Evolutionary conservation across 164 flowering plant species (phyloP), one percentile per base, ranked within the genome.

Genomic region (Vitis amurensis): DNA sequence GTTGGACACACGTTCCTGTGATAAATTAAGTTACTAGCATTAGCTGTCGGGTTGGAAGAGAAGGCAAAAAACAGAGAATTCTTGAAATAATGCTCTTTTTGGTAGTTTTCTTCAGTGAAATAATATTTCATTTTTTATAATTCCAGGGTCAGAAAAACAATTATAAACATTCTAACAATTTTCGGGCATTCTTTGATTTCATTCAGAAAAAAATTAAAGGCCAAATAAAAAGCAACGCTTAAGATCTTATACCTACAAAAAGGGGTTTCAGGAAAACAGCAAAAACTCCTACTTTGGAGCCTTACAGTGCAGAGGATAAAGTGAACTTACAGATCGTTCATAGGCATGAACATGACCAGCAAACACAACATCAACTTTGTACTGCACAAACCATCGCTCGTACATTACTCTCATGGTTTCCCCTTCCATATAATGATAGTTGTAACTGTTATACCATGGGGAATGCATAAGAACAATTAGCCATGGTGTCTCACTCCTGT

Each of bases 331-430:
- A 11, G 93, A 77, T 76, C 93, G 60, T 60, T 87, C 91, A 59
- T 89, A 87, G 53, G 88, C 87, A 68, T 87, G 91, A 48, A 86
- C 90, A 71, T 88, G 90, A 53, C 90, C 92, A 49, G 92, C 80
- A 79, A 86, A 86, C 7, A 88, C 89, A 37, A 89, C 71, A 64
- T 89, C 93, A 58, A 87, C 93, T 61, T 87, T 89, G 87, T 83
- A 76, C 73, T 83, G 14, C 4, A 89, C 89, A 68, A 89, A 84
- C 91, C 87, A 89, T 44, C 79, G 73, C 61, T 87, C 91, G 52
- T 55, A 89, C 85, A 87, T 79, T 0, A 87, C 91, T 74, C 93
- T 78, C 90, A 89, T 89, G 76, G 81, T 80, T 78, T 89, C 93
- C 2, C 91, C 91, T 81, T 89, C 93, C 91, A 89, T 84, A 66